Evolutionary conservation across 192 early-diverging fungal genomes (phyloP), one percentile per base, ranked within the genome.

Genomic region (Entrophospora sp.): DNA sequence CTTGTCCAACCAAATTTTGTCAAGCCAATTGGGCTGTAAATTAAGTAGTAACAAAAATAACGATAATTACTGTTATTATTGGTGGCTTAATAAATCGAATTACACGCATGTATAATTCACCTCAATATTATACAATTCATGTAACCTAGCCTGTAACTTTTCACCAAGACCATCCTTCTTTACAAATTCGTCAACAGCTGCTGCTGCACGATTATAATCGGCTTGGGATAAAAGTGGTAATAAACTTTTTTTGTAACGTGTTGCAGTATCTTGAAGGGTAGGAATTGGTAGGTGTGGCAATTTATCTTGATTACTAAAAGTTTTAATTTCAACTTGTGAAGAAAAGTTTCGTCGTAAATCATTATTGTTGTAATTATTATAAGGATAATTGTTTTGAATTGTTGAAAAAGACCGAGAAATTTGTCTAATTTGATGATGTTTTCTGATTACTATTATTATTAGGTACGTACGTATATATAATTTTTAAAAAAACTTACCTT

Each of bases 271-370:
- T 16, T 89, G 71, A 10, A 98, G 77, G 10, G 85, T 69, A 8
- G 94, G 96, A 53, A 98, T 81, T 2, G 96, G 94, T 16, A 96
- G 83, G 3, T 89, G 82, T 4, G 92, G 91, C 20, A 98, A 67
- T 57, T 62, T 69, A 37, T 44, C 55, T 72, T 94, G 89, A 69
- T 86, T 86, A 6, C 75, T 72, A 69, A 91, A 91, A 4, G 87
- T 87, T 20, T 64, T 64, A 16, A n/a, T 18, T 24, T 57, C 55
- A 25, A 32, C 18, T 32, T 53, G 51, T 7, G 10, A 30, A 34
- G 28, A 25, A 32, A 32, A n/a, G n/a, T 25, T 53, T 1, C 51
- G 51, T 31, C n/a, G n/a, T n/a, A n/a, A n/a, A n/a, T n/a, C n/a
- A n/a, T n/a, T n/a, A n/a, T n/a, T n/a, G n/a, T n/a, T n/a, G n/a